Evolutionary conservation across 116 monocot species (phyloP), one percentile per base, ranked within the genome.

Genomic region (Zostera marina): DNA sequence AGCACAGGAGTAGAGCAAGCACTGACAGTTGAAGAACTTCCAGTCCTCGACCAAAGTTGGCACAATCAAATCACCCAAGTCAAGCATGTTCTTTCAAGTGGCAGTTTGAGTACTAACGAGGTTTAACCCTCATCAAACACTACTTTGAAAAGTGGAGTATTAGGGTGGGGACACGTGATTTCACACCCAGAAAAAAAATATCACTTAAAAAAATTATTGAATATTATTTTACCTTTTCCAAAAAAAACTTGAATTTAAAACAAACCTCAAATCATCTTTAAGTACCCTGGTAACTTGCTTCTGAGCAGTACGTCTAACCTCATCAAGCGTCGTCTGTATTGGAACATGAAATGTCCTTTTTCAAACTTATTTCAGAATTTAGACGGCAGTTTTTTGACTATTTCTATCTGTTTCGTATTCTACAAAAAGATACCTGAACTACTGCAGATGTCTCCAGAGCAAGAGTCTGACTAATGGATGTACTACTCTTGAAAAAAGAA

Each of bases 381-480:
- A 7, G 19, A 3, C 1, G 4, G 25, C n/a, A 61, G 21, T 25
- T 26, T 24, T 21, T 20, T 11, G n/a, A n/a, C n/a, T n/a, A n/a
- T n/a, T n/a, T n/a, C n/a, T 59, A 39, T 41, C 1, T 15, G n/a
- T 41, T 1, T 15, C 17, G 41, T 15, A 61, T 46, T n/a, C 14
- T 13, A 59, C 2, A 23, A 12, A 49, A 14, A 19, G 10, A 51
- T 66, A 99, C 98, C 98, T 99, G 91, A 52, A 99, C 81, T 54
- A 83, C 98, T 60, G 81, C 85, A 62, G 81, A 83, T 56, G 98
- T 83, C 70, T 87, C 98, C 75, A 91, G 54, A 55, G 98, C 98
- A 64, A 99, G 52, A 42, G 62, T 87, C 61, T 83, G 86, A 60
- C 87, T 99, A 47, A 99, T 74, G 56, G 64, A 63, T 22, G 81